Base-by-base conservation (phyloP, 345 rosid genomes). In the Xanthoceras sorbifolium region DNA sequence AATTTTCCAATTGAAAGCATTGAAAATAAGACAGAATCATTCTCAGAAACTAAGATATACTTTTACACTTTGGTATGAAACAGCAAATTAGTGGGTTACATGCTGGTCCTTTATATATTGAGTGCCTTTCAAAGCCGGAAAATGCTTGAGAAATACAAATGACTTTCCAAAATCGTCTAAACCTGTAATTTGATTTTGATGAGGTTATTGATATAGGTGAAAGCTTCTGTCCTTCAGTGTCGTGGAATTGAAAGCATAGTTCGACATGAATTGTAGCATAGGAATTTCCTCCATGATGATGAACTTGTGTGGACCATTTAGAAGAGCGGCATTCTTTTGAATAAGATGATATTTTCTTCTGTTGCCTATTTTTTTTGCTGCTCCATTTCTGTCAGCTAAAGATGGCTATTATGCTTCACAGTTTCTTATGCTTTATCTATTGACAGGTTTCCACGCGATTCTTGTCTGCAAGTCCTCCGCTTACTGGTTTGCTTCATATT, bases 401-500 rank as follows among this genome's bases (percentile, higher is more conserved):
- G 10, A 36, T 64, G 6, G 54, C 73, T 67, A 14, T 71, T 62
- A 29, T 46, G 38, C 34, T 20, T 11, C 22, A 67, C 12, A 11
- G 31, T 46, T 66, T 42, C 64, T 40, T 6, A 72, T 59, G 26
- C 36, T 96, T n/a, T n/a, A n/a, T n/a, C n/a, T n/a, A n/a, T n/a
- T n/a, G n/a, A n/a, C n/a, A n/a, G n/a, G n/a, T n/a, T 60, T 88
- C 97, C 4, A 92, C 97, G 28, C 89, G 98, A 4, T 96, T 96
- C 85, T 84, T 96, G 86, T 93, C 99, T 12, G 91, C 98, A 18
- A 90, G 93, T 69, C 94, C 94, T 73, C 88, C 92, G 2, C 89
- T 92, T 96, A 93, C 83, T 93, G 98, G 97, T 96, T 89, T 82
- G 97, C 97, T 67, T 87, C 97, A 0, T 74, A 82, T 76, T 25